These are phyloP conservation scores for Spinellus fusiger DNA, from an alignment of 192 early-diverging fungal species.

Conservation along the genomic window DNA sequence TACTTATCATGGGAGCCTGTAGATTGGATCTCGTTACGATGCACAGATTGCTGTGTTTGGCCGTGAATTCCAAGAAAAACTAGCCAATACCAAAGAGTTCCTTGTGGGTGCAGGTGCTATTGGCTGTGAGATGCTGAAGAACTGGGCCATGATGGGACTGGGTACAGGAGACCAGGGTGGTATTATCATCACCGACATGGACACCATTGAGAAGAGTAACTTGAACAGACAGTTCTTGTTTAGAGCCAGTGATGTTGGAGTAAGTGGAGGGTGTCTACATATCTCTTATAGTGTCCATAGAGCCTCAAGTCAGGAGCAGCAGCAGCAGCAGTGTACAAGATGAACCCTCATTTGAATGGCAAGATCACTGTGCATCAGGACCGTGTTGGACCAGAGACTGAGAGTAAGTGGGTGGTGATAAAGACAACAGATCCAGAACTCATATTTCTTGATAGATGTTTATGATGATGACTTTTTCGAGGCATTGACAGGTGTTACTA, in stretches of 20 bases:
- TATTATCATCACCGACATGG: conserved; percentile 96
- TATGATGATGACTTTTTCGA: conserved; percentile 93
- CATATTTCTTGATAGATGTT: conserved; percentile 30
- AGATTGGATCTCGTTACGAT: conserved; percentile 87
- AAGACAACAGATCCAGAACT: background rate
- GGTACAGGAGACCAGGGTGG: conserved; percentile 77
- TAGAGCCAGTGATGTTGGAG: conserved; percentile 76
- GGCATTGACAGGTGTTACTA: conserved; percentile 84
- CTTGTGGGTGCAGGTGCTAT: conserved; percentile 98
- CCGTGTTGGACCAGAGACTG: conserved; percentile 91
- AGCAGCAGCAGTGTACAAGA: conserved; percentile 74
- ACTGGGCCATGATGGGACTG: conserved; percentile 95
- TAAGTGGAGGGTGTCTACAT: conserved; percentile 19
- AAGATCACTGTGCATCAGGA: conserved; percentile 80
- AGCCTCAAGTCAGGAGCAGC: conserved; percentile 94
- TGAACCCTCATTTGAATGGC: conserved; percentile 83
- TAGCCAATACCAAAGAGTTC: conserved; percentile 87
- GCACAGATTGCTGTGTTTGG: conserved; percentile 96
- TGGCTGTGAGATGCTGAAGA: conserved; percentile 99
- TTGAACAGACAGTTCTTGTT: conserved; percentile 99
- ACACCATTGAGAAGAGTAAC: conserved; percentile 99
- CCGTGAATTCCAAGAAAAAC: conserved; percentile 77
- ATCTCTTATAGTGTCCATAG: conserved; percentile 21
- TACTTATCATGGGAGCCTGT: background rate
- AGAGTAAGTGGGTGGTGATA: conserved; percentile 35